These are phyloP conservation scores for Macadamia integrifolia DNA, from an alignment of 164 flowering plant genomes.

Conservation along the genomic window DNA sequence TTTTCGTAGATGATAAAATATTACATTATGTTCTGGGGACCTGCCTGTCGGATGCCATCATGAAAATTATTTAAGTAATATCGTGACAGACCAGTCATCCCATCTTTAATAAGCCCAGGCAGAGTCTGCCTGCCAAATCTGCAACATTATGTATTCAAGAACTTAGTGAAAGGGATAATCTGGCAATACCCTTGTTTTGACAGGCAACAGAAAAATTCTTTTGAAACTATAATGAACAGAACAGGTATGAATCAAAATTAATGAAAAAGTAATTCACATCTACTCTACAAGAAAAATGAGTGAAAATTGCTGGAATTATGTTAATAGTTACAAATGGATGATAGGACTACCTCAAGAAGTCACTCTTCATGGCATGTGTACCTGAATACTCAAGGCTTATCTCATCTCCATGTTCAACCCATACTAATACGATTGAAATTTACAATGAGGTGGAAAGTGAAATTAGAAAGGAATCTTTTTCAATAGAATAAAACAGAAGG, in stretches of 20 bases:
- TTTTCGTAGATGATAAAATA: background rate
- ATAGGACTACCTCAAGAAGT: conserved; percentile 63
- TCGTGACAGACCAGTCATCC: conserved; percentile 85
- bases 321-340: background rate
- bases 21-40: conserved; percentile 10
- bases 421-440: conserved; percentile 38
- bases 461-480: background rate
- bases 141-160: conserved; percentile 16
- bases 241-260: too few species aligned
- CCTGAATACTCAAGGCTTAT: conserved; percentile 93
- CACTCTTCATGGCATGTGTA: conserved; percentile 84
- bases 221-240: too few species aligned
- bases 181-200: background rate
- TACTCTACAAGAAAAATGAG: too few species aligned
- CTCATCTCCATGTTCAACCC: conserved; percentile 97
- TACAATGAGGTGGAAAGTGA: conserved; percentile 8
- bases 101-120: conserved; percentile 78
- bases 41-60: conserved; percentile 86
- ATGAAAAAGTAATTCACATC: too few species aligned
- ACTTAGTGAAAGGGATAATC: background rate
- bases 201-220: too few species aligned
- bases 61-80: conserved; percentile 90
- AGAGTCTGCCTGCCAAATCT: conserved; percentile 91
- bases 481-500: background rate
- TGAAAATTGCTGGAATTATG: background rate